Evolutionary conservation across 2,329 filamentous ascomycete genomes (phyloP), one percentile per base, ranked within the genome.

Genomic region (Dryadomyces quercus-mongolicae): DNA sequence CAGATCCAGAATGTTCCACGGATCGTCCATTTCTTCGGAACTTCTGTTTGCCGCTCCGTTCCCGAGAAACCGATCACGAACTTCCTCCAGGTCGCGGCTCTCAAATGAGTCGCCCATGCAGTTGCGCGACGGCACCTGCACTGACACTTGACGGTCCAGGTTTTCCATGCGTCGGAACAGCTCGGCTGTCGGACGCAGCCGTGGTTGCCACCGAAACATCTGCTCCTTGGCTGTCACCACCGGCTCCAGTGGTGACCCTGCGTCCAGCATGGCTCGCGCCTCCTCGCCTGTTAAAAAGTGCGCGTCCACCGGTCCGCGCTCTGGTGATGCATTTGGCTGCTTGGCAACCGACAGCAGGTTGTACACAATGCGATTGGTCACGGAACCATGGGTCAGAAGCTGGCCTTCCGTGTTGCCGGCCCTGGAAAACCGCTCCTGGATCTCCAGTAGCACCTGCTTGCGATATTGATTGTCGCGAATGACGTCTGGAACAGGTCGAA

Each of bases 1-100:
- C 7, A 66, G 60, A 38, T 66, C 64, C 25, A 65, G 56, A 18
- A 65, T 57, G 40, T 65, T 65, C 64, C 60, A 65, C 7, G 63
- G 62, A 16, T 63, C 62, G 44, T 59, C 52, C 1, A 21, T 38
- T n/a, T 44, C 47, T 4, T 25, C 43, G 18, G 5, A 18, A n/a
- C 31, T 25, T 6, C 42, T 31, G 20, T 47, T 5, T 18, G 4
- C 34, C 34, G n/a, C 9, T 5, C 34, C 5, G 18, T 16, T 22
- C 25, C 40, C 50, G n/a, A 64, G 34, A 20, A 64, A 64, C 8
- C 63, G 61, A 15, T 60, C 55, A 2, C 59, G 57, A 7, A 64
- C 60, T 34, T 61, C 55, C 8, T 25, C 51, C 15, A 64, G 54
- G 7, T 54, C 57, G 20, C 57, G 59, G 48, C 54, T 60, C 53